A percentile compares a stretch with the other conserved stretches of the same genome.
These are phyloP conservation scores for Chrysoporthe cubensis DNA, from an alignment of 2,329 filamentous ascomycete genomes.

Conservation along the genomic window DNA sequence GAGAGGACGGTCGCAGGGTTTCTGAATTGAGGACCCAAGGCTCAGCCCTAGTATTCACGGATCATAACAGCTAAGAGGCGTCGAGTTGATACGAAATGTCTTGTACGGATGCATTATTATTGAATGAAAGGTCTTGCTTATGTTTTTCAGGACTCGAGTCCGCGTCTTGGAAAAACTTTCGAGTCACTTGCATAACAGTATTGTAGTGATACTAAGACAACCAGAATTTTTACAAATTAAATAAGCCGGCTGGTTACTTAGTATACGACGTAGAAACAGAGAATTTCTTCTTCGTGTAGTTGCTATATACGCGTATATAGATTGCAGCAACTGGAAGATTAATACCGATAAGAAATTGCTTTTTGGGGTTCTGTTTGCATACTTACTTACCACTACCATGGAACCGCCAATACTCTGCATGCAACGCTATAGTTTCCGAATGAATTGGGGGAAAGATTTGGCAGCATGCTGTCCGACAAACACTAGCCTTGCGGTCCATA, in stretches of 20 bases:
- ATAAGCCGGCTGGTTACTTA: too few relatives aligned
- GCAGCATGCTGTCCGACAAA: slow-evolving; percentile 33
- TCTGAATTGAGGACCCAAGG: neutral
- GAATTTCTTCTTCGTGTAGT: too few relatives aligned
- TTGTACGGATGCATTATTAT: neutral
- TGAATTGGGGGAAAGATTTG: slow-evolving; percentile 34
- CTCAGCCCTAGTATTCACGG: neutral
- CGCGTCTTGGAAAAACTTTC: too few relatives aligned
- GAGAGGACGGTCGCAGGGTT: neutral
- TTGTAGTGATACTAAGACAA: too few relatives aligned
- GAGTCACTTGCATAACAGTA: too few relatives aligned
- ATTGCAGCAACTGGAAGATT: neutral
- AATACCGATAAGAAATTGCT: neutral
- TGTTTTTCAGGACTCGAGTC: too few relatives aligned
- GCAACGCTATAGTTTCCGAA: slow-evolving; percentile 30
- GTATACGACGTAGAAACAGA: too few relatives aligned
- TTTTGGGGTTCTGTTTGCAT: too few relatives aligned
- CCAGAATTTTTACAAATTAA: too few relatives aligned
- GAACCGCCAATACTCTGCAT: slow-evolving; percentile 32
- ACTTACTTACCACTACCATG: neutral
- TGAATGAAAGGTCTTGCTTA: too few relatives aligned
- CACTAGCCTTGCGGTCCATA: slow-evolving; percentile 34
- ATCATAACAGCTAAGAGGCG: neutral
- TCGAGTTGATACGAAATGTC: neutral
- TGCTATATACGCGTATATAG: too few relatives aligned